Conservation (phyloP, 495 filamentous ascomycete genomes). For the Aspergillus campestris region DNA sequence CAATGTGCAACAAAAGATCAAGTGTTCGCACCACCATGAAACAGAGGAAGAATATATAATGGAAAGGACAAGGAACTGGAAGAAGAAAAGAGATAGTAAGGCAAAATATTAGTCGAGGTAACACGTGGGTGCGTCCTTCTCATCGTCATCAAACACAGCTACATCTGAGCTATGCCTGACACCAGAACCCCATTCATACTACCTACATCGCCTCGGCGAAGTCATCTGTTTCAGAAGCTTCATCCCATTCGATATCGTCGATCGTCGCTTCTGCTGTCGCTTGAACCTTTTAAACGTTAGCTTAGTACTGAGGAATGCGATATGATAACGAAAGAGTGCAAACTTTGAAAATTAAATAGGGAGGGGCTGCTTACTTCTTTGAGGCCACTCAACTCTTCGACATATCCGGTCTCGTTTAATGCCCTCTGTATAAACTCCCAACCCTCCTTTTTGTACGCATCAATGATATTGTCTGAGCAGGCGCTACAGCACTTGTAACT, state of each 20-base stretch:
- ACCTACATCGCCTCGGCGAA: constrained; percentile 18
- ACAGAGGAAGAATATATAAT: neutral
- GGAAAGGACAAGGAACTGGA: neutral
- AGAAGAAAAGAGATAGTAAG: neutral
- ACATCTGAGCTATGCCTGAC: neutral
- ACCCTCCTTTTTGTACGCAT: constrained; percentile 61
- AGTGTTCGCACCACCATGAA: neutral
- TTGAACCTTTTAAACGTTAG: constrained; percentile 48
- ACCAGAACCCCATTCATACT: neutral
- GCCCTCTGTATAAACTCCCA: constrained; percentile 89
- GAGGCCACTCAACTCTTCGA: constrained; percentile 83
- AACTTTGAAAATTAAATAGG: neutral
- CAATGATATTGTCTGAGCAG: constrained; percentile 69
- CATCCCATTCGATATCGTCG: constrained; percentile 54
- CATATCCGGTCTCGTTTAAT: constrained; percentile 73
- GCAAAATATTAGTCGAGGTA: too few relatives aligned
- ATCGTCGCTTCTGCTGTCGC: constrained; percentile 63
- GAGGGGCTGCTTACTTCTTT: constrained; percentile 55
- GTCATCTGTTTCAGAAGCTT: constrained; percentile 40
- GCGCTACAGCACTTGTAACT: constrained; percentile 90
- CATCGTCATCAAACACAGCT: too few relatives aligned
- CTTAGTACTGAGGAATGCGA: neutral
- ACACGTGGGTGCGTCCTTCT: too few relatives aligned
- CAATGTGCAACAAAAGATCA: constrained; percentile 6
- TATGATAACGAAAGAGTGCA: neutral